phyloP scores from a whole-genome alignment of 345 rosid species.

The Camelina sativa region DNA sequence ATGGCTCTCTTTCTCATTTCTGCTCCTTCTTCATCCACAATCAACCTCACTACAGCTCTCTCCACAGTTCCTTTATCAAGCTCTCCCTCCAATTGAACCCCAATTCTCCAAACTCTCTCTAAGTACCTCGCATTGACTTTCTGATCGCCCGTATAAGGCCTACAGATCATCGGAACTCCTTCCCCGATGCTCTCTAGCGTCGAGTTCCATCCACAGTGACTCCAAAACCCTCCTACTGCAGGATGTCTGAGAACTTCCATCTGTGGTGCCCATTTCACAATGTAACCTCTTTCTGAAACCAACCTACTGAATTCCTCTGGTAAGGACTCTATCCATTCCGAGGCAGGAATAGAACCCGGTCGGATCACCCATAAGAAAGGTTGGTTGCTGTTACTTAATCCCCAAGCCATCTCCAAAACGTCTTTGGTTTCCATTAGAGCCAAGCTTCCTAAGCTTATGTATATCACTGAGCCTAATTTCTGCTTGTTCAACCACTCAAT shows the following conservation, averaged over 20 bases:
- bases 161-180: conserved; percentile 60
- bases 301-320: conserved; percentile 41
- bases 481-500: conserved; percentile 57
- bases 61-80: conserved; percentile 44
- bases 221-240: conserved; percentile 59
- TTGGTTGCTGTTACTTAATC: conserved; percentile 49
- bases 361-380: conserved; percentile 60
- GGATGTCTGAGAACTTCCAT: conserved; percentile 51
- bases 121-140: conserved; percentile 50
- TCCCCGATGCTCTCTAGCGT: conserved; percentile 53
- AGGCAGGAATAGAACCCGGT: conserved; percentile 35
- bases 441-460: conserved; percentile 70
- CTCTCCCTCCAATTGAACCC: conserved; percentile 47
- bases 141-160: conserved; percentile 51
- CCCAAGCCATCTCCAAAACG: conserved; percentile 47
- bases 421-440: conserved; percentile 41
- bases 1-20: conserved; percentile 47
- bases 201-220: conserved; percentile 63
- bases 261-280: conserved; percentile 64
- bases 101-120: conserved; percentile 49
- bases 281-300: conserved; percentile 46
- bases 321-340: conserved; percentile 43
- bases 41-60: conserved; percentile 40
- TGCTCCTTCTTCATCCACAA: conserved; percentile 44
- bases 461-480: conserved; percentile 51